Evolutionary conservation across 1,284 basidiomycete genomes (phyloP).

Genomic region (Papiliotrema fonsecae): DNA sequence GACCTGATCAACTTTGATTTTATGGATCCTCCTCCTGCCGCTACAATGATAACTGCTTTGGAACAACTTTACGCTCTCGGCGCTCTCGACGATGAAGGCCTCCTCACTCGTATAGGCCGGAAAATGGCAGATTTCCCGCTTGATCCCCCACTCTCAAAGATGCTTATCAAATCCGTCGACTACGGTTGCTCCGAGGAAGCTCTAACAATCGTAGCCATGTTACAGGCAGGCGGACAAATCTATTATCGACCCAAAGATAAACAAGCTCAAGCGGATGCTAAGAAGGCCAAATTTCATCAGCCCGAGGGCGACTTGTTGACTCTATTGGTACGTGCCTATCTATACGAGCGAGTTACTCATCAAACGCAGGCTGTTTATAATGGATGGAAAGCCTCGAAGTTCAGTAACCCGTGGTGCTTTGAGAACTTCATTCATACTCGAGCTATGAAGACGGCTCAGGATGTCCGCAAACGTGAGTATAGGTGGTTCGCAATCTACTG

Average conservation of each 20-base stretch:
- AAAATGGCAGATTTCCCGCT: conserved; percentile 99
- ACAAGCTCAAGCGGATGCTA: conserved; percentile 96
- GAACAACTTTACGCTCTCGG: conserved; percentile 92
- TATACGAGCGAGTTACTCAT: not conserved
- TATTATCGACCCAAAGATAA: conserved; percentile 99
- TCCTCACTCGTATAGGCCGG: conserved; percentile 85
- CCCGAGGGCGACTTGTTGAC: conserved; percentile 97
- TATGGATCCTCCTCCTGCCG: conserved; percentile 97
- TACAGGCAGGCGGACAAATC: conserved; percentile 84
- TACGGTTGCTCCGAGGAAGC: conserved; percentile 96
- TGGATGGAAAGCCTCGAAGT: conserved; percentile 93
- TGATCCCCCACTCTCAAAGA: conserved; percentile 93
- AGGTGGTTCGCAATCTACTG: conserved; percentile 3
- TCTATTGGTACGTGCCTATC: conserved; percentile 53
- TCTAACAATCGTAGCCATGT: conserved; percentile 93
- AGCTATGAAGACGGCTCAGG: conserved; percentile 94
- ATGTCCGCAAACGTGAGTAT: conserved; percentile 74
- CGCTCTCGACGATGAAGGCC: conserved; percentile 92
- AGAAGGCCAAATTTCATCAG: conserved; percentile 98
- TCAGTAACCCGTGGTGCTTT: conserved; percentile 94
- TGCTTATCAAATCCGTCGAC: conserved; percentile 98
- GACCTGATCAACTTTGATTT: conserved; percentile 98
- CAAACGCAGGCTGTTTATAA: conserved; percentile 76
- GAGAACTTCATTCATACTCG: conserved; percentile 97
- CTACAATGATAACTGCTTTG: conserved; percentile 83